Evolutionary conservation across 2,329 filamentous ascomycete genomes (phyloP).

Genomic region (Lasiodiplodia theobromae): DNA sequence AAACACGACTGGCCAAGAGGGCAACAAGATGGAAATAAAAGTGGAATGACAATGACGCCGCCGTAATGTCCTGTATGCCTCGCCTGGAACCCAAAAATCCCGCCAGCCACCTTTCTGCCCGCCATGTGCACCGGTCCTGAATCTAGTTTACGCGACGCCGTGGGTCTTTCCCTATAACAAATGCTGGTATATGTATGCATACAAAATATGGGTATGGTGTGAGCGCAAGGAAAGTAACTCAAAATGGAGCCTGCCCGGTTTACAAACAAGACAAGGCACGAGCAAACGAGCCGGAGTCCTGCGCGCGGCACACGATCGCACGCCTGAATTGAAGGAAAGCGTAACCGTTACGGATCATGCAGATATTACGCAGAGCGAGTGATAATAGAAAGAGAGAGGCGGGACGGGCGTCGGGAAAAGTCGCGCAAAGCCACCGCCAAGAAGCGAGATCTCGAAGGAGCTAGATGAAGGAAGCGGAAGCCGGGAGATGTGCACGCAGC

Average conservation of each 20-base stretch:
- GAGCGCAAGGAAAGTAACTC: conserved; percentile 5
- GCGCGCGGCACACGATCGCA: not conserved
- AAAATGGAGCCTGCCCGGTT: not conserved
- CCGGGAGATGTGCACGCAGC: conserved; percentile 20
- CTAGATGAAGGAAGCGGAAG: conserved; percentile 20
- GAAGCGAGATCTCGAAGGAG: conserved; percentile 7
- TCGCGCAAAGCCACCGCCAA: not conserved
- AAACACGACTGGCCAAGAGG: not conserved
- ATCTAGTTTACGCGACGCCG: conserved; percentile 24
- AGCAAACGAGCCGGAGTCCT: not conserved
- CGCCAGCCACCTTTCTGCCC: conserved; percentile 4
- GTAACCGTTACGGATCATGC: not conserved
- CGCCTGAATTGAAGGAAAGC: not conserved
- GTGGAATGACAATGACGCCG: conserved; percentile 24
- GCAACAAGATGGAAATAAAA: conserved; percentile 1
- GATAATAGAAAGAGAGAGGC: not conserved
- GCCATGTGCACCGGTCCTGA: conserved; percentile 19
- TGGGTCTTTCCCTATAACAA: conserved; percentile 21
- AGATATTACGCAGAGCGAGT: not conserved
- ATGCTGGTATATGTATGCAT: conserved; percentile 26
- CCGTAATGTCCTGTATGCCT: conserved; percentile 22
- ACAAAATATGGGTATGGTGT: conserved; percentile 23
- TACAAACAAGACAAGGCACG: not conserved
- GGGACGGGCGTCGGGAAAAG: not conserved
- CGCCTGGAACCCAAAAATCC: conserved; percentile 10